A percentile compares a stretch with the other conserved stretches of the same genome.
Conservation (phyloP, 2,329 filamentous ascomycete genomes). For the Scedosporium minutisporum region DNA sequence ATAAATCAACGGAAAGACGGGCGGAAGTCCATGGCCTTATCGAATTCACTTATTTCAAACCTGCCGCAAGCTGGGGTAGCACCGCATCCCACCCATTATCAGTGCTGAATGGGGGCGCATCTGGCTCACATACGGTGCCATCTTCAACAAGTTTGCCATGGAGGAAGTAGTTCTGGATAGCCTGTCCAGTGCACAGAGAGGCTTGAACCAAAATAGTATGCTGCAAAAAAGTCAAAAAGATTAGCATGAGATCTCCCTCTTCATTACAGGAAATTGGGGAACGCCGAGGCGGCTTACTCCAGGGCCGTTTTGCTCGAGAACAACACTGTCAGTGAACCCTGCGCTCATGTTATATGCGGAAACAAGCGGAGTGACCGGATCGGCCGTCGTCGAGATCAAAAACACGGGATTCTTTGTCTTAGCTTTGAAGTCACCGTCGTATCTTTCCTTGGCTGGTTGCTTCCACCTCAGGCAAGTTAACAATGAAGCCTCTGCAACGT, state of each 20-base stretch:
- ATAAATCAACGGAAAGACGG: too few species aligned
- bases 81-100: too few species aligned
- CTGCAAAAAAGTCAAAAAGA: neutral
- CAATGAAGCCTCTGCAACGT: slow-evolving; percentile 8
- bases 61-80: too few species aligned
- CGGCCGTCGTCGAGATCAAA: slow-evolving; percentile 26
- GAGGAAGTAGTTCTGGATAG: slow-evolving; percentile 21
- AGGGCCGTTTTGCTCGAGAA: slow-evolving; percentile 24
- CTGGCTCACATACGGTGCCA: slow-evolving; percentile 22
- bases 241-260: too few species aligned
- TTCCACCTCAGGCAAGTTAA: slow-evolving; percentile 27
- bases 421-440: slow-evolving; percentile 20
- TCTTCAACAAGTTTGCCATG: slow-evolving; percentile 23
- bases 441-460: slow-evolving; percentile 25
- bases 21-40: too few species aligned
- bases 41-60: too few species aligned
- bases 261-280: neutral
- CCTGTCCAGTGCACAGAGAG: slow-evolving; percentile 20
- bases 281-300: slow-evolving; percentile 20
- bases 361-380: slow-evolving; percentile 26
- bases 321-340: slow-evolving; percentile 24
- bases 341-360: slow-evolving; percentile 26
- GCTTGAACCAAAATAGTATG: slow-evolving; percentile 12
- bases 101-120: too few species aligned
- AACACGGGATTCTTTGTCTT: slow-evolving; percentile 25